Percentiles rank a stretch among this genome's conserved stretches.
These are phyloP conservation scores for Lasiodiplodia gonubiensis DNA, from an alignment of 2,329 filamentous ascomycete species.

Conservation along the genomic window DNA sequence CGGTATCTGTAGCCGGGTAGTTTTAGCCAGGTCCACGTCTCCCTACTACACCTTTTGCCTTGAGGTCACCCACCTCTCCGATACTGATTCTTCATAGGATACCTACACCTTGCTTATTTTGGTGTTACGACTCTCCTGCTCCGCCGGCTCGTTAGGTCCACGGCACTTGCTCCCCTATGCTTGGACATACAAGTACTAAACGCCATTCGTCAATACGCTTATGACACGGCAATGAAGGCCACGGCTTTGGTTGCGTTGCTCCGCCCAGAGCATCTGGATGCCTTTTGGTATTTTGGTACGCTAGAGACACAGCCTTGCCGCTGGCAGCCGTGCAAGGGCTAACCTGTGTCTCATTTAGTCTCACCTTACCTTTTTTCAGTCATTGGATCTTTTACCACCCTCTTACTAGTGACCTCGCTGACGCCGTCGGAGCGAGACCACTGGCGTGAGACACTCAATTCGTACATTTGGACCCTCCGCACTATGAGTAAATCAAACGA, in stretches of 20 bases:
- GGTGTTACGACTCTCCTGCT: slow-evolving; percentile 29
- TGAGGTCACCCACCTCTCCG: neutral
- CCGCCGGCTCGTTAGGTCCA: slow-evolving; percentile 30
- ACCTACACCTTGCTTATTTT: slow-evolving; percentile 30
- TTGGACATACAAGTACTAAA: slow-evolving; percentile 28
- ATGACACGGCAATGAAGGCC: slow-evolving; percentile 29
- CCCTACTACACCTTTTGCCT: neutral
- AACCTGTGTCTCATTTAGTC: neutral
- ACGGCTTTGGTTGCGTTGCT: slow-evolving; percentile 29
- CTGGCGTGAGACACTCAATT: slow-evolving; percentile 29
- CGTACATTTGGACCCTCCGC: slow-evolving; percentile 33
- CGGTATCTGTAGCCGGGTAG: neutral
- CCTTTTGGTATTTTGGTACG: slow-evolving; percentile 31
- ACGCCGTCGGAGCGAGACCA: slow-evolving; percentile 29
- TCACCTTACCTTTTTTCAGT: slow-evolving; percentile 30
- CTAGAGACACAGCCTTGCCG: neutral
- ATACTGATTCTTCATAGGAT: slow-evolving; percentile 21
- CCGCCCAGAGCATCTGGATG: slow-evolving; percentile 30
- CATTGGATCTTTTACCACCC: slow-evolving; percentile 30
- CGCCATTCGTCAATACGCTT: slow-evolving; percentile 15
- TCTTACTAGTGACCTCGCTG: slow-evolving; percentile 30
- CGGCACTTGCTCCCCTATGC: slow-evolving; percentile 31
- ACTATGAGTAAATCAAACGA: slow-evolving; percentile 47
- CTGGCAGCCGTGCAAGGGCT: neutral
- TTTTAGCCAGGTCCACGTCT: neutral